phyloP scores from a whole-genome alignment of 768 basidiomycete species.

The Gymnopilus junonius region DNA sequence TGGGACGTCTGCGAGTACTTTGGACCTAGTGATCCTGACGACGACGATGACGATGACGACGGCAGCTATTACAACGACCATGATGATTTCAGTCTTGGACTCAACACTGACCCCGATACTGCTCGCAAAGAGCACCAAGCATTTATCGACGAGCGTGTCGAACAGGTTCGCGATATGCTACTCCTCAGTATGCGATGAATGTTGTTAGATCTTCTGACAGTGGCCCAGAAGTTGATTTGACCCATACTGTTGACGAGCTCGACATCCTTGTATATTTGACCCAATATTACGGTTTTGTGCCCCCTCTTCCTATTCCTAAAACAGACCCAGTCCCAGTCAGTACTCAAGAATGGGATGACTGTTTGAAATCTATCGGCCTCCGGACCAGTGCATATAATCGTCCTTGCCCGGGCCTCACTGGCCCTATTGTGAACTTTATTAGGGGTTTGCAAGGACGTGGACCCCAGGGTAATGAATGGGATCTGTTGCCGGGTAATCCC shows the following conservation, averaged over 20 bases:
- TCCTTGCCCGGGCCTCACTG: no score
- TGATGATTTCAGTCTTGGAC: background rate
- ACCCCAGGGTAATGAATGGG: no score
- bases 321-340: background rate
- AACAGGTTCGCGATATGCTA: background rate
- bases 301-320: background rate
- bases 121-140: background rate
- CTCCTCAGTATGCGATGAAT: background rate
- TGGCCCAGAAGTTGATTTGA: background rate
- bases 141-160: background rate
- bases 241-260: background rate
- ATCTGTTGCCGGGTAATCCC: no score
- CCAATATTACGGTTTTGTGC: background rate
- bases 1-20: conserved; percentile 13
- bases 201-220: background rate
- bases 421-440: no score
- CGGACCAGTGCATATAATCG: no score
- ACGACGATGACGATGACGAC: background rate
- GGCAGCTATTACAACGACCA: background rate
- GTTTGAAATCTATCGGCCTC: background rate
- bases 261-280: background rate
- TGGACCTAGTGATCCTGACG: background rate
- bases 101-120: background rate
- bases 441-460: no score
- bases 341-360: background rate